Percentiles rank a stretch among this genome's conserved stretches.
phyloP scores from a whole-genome alignment of 768 basidiomycete species.

The Fibroporia radiculosa region DNA sequence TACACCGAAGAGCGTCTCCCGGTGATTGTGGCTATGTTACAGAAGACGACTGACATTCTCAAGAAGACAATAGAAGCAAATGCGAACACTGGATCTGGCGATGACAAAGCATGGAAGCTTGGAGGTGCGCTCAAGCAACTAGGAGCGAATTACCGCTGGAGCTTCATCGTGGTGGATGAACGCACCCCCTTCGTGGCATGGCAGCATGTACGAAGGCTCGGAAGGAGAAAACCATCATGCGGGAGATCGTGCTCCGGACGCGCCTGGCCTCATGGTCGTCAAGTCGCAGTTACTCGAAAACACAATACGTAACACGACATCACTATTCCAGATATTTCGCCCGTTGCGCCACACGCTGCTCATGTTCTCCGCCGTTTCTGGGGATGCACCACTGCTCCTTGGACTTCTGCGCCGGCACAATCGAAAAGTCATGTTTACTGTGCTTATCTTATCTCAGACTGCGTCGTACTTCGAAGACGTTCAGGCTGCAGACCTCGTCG shows the following conservation, averaged over 20 bases:
- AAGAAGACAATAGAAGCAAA: background rate
- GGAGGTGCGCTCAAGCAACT: slow-evolving; percentile 29
- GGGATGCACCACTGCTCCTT: background rate
- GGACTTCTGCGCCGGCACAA: background rate
- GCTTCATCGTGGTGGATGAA: slow-evolving; percentile 28
- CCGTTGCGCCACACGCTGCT: slow-evolving; percentile 5
- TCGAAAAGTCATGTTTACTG: background rate
- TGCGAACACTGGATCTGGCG: background rate
- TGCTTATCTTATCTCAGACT: slow-evolving; percentile 1
- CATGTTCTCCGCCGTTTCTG: background rate
- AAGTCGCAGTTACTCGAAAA: background rate
- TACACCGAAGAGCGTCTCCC: slow-evolving; percentile 25
- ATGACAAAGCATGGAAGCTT: background rate
- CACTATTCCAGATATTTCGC: slow-evolving; percentile 6
- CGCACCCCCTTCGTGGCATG: background rate
- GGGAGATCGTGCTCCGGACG: slow-evolving; percentile 42
- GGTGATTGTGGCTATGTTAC: slow-evolving; percentile 24
- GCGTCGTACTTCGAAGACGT: background rate
- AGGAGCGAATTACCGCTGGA: slow-evolving; percentile 48
- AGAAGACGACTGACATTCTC: slow-evolving; percentile 11
- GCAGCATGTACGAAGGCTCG: slow-evolving; percentile 11
- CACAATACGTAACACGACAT: background rate
- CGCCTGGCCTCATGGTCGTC: slow-evolving; percentile 22
- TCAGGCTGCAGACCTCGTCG: background rate
- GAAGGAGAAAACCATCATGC: slow-evolving; percentile 23